phyloP scores from a whole-genome alignment of 768 basidiomycete species.

The Nidula microcarpa region DNA sequence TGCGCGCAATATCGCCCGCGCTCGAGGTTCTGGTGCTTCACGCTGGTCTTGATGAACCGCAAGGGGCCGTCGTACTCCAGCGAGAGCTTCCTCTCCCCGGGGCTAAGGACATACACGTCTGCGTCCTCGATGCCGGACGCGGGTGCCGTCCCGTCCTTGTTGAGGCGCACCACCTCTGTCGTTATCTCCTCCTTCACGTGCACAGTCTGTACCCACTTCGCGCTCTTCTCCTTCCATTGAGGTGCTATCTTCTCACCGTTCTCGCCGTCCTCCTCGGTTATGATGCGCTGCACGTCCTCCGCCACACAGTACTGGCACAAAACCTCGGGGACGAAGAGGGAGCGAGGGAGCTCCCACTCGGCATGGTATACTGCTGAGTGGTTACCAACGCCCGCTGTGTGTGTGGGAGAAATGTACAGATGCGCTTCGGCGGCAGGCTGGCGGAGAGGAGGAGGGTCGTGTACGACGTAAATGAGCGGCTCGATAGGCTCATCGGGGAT shows the following conservation, averaged over 20 bases:
- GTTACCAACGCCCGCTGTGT: constrained; percentile 39
- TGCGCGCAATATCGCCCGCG: constrained; percentile 27
- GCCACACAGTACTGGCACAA: constrained; percentile 37
- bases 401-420: constrained; percentile 39
- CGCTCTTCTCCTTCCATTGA: constrained; percentile 11
- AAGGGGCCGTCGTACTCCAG: constrained; percentile 18
- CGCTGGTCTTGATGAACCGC: constrained; percentile 17
- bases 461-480: constrained; percentile 22
- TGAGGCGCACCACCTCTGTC: not conserved
- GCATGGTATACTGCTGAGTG: constrained; percentile 52
- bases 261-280: constrained; percentile 21
- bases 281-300: constrained; percentile 16
- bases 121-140: not conserved
- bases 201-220: no score
- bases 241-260: constrained; percentile 10
- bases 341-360: constrained; percentile 49
- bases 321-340: constrained; percentile 24
- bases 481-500: constrained; percentile 8
- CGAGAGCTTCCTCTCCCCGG: not conserved
- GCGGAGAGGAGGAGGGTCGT: constrained; percentile 17
- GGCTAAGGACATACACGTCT: not conserved
- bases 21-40: constrained; percentile 26
- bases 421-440: constrained; percentile 35
- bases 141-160: not conserved
- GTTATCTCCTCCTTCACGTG: not conserved